Evolutionary conservation across 352 stramenopile genomes (phyloP), one percentile per base, ranked within the genome.

Genomic region (Blastocystis sp.): DNA sequence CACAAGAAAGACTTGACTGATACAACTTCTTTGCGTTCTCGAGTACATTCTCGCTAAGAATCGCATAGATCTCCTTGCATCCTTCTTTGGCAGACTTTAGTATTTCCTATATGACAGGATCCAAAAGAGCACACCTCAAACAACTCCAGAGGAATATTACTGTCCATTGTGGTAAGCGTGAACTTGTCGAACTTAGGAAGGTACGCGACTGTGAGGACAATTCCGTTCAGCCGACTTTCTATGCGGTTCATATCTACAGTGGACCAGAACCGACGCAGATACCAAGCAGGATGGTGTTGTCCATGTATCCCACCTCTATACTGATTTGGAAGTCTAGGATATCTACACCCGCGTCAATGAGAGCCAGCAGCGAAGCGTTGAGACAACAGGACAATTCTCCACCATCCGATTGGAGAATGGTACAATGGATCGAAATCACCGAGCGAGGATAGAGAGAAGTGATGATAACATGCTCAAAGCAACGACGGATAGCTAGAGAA

Each of bases 371-470:
- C 3, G 76, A 3, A 0, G 76, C 76, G 18, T 88, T 88, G 13
- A 88, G 41, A 16, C 56, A 56, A 37, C 59, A 56, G 8, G 76
- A 54, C 39, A 88, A 47, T 37, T 76, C 59, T 13, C 76, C 64
- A 9, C 76, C 76, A 18, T 88, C 76, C 7, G 34, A 18, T 13
- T 54, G 41, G 59, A 88, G 16, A 54, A 88, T 88, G 8, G 59
- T 88, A 34, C 59, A 88, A 37, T 68, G 56, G 50, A 88, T 88
- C 4, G 30, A n/a, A 47, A 88, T 88, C 30, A 47, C n/a, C 20
- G 76, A 88, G n/a, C 45, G 76, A 16, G 76, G 76, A 78, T 88
- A 88, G 54, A 88, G 53, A 16, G 59, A 63, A 13, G 76, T 88
- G 30, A 88, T 59, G 16, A 88, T 41, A 1, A 88, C 76, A 43